Evolutionary conservation across 2,329 filamentous ascomycete species (phyloP).

Genomic region (Helotiales sp.): DNA sequence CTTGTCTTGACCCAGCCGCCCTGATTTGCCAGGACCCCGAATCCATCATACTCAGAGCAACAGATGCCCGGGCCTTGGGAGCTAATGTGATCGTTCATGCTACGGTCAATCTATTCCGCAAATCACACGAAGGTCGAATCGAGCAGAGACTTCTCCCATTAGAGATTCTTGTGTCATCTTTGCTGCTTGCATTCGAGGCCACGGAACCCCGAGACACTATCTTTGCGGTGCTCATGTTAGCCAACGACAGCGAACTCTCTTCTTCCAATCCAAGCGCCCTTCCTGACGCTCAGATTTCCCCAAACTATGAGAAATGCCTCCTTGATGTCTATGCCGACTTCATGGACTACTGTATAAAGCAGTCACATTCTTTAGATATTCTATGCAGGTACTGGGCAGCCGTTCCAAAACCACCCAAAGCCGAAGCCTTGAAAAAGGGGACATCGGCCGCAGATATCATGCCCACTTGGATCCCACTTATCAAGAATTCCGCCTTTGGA

Average conservation of each 20-base stretch:
- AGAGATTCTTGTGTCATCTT: constrained; percentile 28
- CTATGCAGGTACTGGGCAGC: constrained; percentile 32
- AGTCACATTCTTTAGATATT: constrained; percentile 32
- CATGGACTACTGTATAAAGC: constrained; percentile 31
- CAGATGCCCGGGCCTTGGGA: constrained; percentile 27
- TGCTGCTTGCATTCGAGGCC: constrained; percentile 31
- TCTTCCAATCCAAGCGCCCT: background rate
- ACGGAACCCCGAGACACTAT: constrained; percentile 31
- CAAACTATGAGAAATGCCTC: constrained; percentile 28
- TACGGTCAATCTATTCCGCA: constrained; percentile 29
- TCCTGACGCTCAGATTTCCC: constrained; percentile 19
- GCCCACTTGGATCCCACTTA: constrained; percentile 29
- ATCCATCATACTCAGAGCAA: no score
- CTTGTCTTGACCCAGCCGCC: background rate
- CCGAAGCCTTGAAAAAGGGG: background rate
- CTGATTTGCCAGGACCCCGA: no score
- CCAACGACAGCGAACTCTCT: constrained; percentile 23
- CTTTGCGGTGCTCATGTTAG: constrained; percentile 29
- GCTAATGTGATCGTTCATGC: constrained; percentile 28
- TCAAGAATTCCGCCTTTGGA: constrained; percentile 24
- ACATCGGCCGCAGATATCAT: constrained; percentile 11
- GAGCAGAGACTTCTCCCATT: constrained; percentile 24
- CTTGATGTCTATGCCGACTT: constrained; percentile 32
- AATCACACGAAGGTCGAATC: constrained; percentile 19
- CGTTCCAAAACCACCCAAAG: constrained; percentile 10